Evolutionary conservation across 2,329 filamentous ascomycete genomes (phyloP), one percentile per base, ranked within the genome.

Genomic region (Paecilomyces sp.): DNA sequence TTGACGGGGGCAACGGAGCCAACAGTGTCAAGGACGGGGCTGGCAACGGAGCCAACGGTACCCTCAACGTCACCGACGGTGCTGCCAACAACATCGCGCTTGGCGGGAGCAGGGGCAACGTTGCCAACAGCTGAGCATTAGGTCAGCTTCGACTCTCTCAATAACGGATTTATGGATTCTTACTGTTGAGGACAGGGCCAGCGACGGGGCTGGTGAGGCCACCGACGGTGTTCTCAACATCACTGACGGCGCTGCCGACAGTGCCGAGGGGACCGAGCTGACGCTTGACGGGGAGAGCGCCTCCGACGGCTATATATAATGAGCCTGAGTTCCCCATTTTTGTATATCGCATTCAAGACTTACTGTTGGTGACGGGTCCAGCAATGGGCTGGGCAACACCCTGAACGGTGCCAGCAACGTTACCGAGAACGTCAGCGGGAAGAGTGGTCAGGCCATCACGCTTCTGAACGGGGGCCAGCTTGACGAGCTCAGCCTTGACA

Each of bases 271-370:
- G 31, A 28, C 33, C 50, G 18, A 67, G 60, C 56, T 62, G 52
- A 55, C 47, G 51, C 57, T 67, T 59, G 25, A 66, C 57, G 25
- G 55, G 8, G 28, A 54, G 47, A n/a, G 66, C 62, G 5, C 61
- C 61, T 28, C 36, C 13, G 25, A 31, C 28, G 47, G 12, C 31
- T 33, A 33, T 33, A 33, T 12, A 33, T 28, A 33, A 33, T 33
- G 31, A 33, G 31, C 31, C 31, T 33, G 31, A 8, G 31, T 9
- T 33, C 31, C 11, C 11, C 6, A 9, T 33, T 33, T 22, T 8
- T 33, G 31, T 9, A 33, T 28, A 12, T 33, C 2, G 8, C 31
- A 33, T 33, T 33, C 31, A 33, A 33, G 31, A 33, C 31, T 33
- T 33, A 33, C 31, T 33, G 53, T 63, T 50, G 54, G 59, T 33